Base-by-base conservation (phyloP, 805 yeast genomes). In the Myxozyma mucilagina region DNA sequence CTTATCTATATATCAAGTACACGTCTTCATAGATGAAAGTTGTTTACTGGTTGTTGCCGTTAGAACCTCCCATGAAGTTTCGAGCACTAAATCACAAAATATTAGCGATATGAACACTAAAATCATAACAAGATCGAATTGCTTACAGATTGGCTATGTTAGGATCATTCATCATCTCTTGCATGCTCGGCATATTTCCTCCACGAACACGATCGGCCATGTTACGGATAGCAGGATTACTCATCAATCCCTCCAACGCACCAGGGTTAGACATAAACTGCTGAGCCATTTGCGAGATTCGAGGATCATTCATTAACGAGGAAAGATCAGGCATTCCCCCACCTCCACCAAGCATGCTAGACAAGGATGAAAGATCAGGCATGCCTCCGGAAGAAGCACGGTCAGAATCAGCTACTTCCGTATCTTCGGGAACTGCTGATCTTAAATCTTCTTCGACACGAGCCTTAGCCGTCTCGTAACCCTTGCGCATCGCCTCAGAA, bases 401-500 rank as follows among this genome's bases (percentile, higher is more conserved):
- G 18, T 61, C 58, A 8, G 61, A 52, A 4, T 44, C 53, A 14
- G 49, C 32, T 13, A 31, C 43, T 6, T 45, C 60, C 16, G 58
- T n/a, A 20, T 47, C 61, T 20, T 66, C 61, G n/a, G 70, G 68
- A 31, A 59, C 69, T 38, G 67, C 69, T 31, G 69, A 51, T 24
- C 43, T 56, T 44, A 56, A 56, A 42, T 90, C 89, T 71, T 87
- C 92, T 70, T 88, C 90, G 43, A 89, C 90, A 73, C 92, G 86
- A 75, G 83, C 84, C 78, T 90, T 89, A 29, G 97, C 97, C 39
- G 97, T 89, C 74, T 93, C 97, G 73, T 85, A 91, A 56, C 97
- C 99, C 72, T 87, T 86, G 75, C 82, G 83, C 97, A 93, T 93
- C 16, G 94, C 92, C 44, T 88, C 96, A 7, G 92, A 84, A 50